Evolutionary conservation across 1,284 basidiomycete species (phyloP).

Genomic region (Polyporus tsugae): DNA sequence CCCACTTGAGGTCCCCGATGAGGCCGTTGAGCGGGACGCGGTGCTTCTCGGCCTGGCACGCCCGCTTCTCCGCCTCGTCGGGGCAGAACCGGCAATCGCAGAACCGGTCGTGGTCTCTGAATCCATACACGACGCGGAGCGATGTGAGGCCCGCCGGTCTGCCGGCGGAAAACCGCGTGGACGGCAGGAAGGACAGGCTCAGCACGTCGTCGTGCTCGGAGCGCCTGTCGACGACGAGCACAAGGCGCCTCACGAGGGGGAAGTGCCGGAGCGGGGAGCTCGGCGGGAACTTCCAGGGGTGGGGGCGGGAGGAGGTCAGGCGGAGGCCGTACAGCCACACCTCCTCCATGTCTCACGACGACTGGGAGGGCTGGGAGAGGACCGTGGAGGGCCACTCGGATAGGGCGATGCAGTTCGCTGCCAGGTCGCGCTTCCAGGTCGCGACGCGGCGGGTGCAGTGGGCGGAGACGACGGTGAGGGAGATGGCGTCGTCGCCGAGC

Average conservation of each 20-base stretch:
- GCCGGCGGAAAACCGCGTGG: neutral
- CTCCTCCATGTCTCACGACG: neutral
- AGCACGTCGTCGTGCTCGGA: neutral
- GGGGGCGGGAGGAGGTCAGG: neutral
- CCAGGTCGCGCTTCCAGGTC: neutral
- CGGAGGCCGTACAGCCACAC: constrained; percentile 7
- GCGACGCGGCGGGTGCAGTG: constrained; percentile 10
- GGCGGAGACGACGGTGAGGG: constrained; percentile 5
- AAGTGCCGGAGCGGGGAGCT: neutral
- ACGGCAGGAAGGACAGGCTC: neutral
- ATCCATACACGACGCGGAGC: neutral
- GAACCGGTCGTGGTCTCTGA: neutral
- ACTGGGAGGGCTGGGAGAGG: neutral
- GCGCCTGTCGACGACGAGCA: neutral
- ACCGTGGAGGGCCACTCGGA: neutral
- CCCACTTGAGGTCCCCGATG: neutral
- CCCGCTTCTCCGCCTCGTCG: too few species aligned
- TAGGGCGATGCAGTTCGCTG: neutral
- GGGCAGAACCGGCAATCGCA: too few species aligned
- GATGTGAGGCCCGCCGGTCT: neutral
- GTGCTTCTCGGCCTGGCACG: too few species aligned
- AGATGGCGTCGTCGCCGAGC: neutral
- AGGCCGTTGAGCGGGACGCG: neutral
- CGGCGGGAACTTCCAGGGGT: too few species aligned
- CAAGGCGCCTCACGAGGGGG: neutral